A percentile compares a stretch with the other conserved stretches of the same genome.
These are phyloP conservation scores for Colletotrichum tropicicola DNA, from an alignment of 2,329 filamentous ascomycete species.

Conservation along the genomic window DNA sequence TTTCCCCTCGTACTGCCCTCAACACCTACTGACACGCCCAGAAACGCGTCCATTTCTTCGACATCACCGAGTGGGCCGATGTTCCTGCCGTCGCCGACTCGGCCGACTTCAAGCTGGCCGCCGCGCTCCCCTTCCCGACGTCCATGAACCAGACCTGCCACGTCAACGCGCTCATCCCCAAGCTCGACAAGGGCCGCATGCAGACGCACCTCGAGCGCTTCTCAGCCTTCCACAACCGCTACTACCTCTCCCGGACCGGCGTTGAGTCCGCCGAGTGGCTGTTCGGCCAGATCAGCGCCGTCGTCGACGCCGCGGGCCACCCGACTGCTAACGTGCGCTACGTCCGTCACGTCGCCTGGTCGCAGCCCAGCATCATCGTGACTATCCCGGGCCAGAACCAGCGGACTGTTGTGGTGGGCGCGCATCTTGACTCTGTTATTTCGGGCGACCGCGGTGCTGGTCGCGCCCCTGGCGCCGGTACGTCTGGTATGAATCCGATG, in stretches of 20 bases:
- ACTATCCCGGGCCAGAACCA: constrained; percentile 75
- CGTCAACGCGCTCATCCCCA: constrained; percentile 28
- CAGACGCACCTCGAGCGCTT: constrained; percentile 56
- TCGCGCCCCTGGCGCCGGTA: constrained; percentile 71
- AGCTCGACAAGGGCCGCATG: constrained; percentile 24
- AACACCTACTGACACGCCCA: background rate
- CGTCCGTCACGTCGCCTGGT: constrained; percentile 74
- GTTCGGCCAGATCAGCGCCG: constrained; percentile 68
- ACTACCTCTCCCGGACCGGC: constrained; percentile 72
- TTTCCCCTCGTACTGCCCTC: background rate
- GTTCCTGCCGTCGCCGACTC: constrained; percentile 9
- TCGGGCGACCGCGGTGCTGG: constrained; percentile 75
- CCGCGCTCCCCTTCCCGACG: constrained; percentile 32
- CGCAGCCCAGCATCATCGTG: constrained; percentile 82
- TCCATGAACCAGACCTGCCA: constrained; percentile 31
- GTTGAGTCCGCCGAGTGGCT: constrained; percentile 81
- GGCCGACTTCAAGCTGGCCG: constrained; percentile 10
- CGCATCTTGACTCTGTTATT: constrained; percentile 85
- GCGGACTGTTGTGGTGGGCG: constrained; percentile 80
- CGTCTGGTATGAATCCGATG: background rate
- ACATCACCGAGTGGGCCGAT: constrained; percentile 35
- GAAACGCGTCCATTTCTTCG: constrained; percentile 36
- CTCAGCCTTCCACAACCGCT: constrained; percentile 73
- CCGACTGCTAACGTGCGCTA: constrained; percentile 67
- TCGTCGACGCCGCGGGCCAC: constrained; percentile 69